Conservation (phyloP, 164 flowering plant species). For the Aristolochia fimbriata region DNA sequence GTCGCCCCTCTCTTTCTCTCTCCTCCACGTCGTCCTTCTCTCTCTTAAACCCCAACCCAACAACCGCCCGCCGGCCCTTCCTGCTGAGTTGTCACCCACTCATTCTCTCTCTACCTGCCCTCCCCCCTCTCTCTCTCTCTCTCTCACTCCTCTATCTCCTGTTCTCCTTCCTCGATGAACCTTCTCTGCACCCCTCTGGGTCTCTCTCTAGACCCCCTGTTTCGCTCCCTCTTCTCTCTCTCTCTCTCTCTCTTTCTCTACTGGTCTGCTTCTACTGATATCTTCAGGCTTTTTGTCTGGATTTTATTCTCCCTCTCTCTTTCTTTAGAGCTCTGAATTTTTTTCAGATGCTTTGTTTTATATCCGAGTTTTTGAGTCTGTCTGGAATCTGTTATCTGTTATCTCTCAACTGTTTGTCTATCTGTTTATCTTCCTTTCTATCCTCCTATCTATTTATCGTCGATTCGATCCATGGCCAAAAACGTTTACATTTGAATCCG, state of each 20-base stretch:
- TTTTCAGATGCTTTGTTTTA: no score
- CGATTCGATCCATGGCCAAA: no score
- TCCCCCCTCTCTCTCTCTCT: slow-evolving; percentile 13
- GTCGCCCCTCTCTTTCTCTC: background rate
- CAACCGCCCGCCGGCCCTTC: slow-evolving; percentile 35
- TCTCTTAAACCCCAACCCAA: slow-evolving; percentile 20
- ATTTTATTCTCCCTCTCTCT: background rate
- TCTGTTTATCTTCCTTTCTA: background rate
- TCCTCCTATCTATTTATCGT: background rate
- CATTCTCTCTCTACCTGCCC: slow-evolving; percentile 8
- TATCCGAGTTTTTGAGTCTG: no score
- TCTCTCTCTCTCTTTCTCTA: slow-evolving; percentile 9
- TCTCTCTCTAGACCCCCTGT: no score
- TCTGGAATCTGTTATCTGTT: no score
- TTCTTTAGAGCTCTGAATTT: no score
- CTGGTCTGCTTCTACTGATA: background rate
- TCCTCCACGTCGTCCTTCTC: slow-evolving; percentile 24
- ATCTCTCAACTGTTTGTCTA: no score
- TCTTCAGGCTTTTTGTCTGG: no score
- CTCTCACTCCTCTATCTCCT: background rate
- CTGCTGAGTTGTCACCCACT: slow-evolving; percentile 32
- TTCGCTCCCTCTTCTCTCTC: slow-evolving; percentile 4
- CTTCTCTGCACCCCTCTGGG: background rate
- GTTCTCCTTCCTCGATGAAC: background rate
- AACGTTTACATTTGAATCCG: no score